These are phyloP conservation scores for Diplodia corticola DNA, from an alignment of 2,329 filamentous ascomycete species.

Conservation along the genomic window DNA sequence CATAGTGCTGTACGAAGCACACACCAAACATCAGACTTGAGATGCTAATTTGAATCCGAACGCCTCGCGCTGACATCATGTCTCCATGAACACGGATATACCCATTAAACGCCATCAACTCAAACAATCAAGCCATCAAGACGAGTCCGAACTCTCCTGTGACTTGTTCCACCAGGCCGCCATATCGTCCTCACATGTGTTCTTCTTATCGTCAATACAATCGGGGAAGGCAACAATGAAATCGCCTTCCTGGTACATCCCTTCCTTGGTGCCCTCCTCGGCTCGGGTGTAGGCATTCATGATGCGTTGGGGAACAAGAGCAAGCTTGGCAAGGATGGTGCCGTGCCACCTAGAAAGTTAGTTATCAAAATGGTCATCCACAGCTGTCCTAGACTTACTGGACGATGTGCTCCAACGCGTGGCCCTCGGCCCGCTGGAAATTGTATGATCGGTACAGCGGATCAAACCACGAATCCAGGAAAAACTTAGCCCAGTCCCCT, in stretches of 20 bases:
- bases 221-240: conserved; percentile 77
- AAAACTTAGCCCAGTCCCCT: conserved; percentile 89
- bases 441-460: conserved; percentile 92
- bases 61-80: conserved; percentile 10
- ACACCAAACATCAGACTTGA: neutral
- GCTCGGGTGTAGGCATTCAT: conserved; percentile 71
- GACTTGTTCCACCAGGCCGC: conserved; percentile 49
- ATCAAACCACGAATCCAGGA: conserved; percentile 95
- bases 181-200: conserved; percentile 73
- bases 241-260: conserved; percentile 77
- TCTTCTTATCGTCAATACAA: conserved; percentile 59
- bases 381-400: conserved; percentile 39
- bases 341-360: conserved; percentile 83
- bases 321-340: conserved; percentile 86
- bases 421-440: conserved; percentile 90
- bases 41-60: conserved; percentile 10
- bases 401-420: conserved; percentile 71
- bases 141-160: conserved; percentile 29
- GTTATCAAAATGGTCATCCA: neutral
- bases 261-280: conserved; percentile 45
- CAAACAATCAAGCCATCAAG: neutral
- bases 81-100: conserved; percentile 18
- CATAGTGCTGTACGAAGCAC: neutral
- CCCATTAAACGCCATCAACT: conserved; percentile 15
- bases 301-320: conserved; percentile 80